Base-by-base conservation (phyloP, 225 moss, liverwort and hornwort species). In the Pseudoscleropodium purum region DNA sequence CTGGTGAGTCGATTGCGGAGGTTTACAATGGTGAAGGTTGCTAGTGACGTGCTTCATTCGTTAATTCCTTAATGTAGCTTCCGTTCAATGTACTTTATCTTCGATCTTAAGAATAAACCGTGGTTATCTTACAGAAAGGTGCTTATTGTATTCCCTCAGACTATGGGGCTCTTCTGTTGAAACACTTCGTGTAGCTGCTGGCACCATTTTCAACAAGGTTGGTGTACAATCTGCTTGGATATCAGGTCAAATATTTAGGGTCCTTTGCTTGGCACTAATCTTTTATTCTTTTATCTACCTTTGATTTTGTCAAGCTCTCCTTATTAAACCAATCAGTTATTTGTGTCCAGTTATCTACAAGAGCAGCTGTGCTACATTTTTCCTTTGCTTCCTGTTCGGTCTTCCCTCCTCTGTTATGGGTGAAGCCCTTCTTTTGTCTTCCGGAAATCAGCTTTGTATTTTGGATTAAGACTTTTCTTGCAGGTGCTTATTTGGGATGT, bases 121-220 rank as follows among this genome's bases (percentile, higher is more conserved):
- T 89, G 68, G n/a, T 51, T 89, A 75, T 75, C 61, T 67, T 92
- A 73, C 93, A 93, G 99, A 99, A 90, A 94, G 94, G 91, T 97
- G 96, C 90, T 95, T 99, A 88, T 90, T 99, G 88, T 99, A 99
- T 87, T 97, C 97, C 57, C 95, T 99, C 92, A 93, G 97, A 88
- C 93, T 99, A 80, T 99, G 95, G 97, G 99, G 99, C n/a, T 93
- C 92, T 86, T 95, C 95, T 43, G 43, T 96, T 34, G 89, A 91
- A 75, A 90, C 92, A 61, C 93, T 99, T 66, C 95, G 90, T 88
- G 96, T 93, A 85, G 99, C 91, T 88, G 95, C 96, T 56, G 99
- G 99, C 86, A 99, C 97, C 69, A 95, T 97, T 87, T 99, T 97
- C 90, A 97, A 99, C 87, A 96, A 97, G 97, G 98, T 98, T 63